phyloP scores from a whole-genome alignment of 2,329 filamentous ascomycete species.

The Sclerotinia spermophila region DNA sequence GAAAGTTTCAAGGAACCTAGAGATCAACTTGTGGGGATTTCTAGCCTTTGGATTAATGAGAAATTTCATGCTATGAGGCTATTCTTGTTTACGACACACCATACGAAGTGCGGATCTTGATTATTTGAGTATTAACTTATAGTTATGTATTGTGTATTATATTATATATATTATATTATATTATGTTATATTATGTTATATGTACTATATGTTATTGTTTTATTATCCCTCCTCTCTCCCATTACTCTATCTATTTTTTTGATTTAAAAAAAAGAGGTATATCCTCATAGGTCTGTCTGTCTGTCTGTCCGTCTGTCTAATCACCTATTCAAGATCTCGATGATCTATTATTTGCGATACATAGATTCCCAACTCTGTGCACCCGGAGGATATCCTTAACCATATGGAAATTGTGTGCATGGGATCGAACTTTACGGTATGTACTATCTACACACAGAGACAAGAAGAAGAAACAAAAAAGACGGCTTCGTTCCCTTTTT shows the following conservation, averaged over 20 bases:
- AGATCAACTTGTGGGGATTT: slow-evolving; percentile 9
- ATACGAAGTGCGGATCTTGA: background rate
- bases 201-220: background rate
- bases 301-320: background rate
- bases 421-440: background rate
- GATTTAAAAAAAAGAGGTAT: slow-evolving; percentile 2
- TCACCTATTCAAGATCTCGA: background rate
- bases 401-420: slow-evolving; percentile 14
- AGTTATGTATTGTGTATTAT: background rate
- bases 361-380: slow-evolving; percentile 6
- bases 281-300: background rate
- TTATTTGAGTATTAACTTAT: background rate
- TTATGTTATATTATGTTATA: no score
- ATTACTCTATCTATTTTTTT: background rate
- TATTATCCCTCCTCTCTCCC: background rate
- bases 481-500: background rate
- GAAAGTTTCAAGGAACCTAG: slow-evolving; percentile 13
- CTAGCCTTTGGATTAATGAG: slow-evolving; percentile 14
- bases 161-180: no score
- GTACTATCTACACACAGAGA: background rate
- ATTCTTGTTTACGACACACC: background rate
- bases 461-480: background rate
- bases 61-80: background rate
- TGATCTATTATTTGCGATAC: background rate
- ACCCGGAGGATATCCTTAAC: slow-evolving; percentile 6